phyloP scores from a whole-genome alignment of 305 asterid species.

The Stenogyne calaminthoides region DNA sequence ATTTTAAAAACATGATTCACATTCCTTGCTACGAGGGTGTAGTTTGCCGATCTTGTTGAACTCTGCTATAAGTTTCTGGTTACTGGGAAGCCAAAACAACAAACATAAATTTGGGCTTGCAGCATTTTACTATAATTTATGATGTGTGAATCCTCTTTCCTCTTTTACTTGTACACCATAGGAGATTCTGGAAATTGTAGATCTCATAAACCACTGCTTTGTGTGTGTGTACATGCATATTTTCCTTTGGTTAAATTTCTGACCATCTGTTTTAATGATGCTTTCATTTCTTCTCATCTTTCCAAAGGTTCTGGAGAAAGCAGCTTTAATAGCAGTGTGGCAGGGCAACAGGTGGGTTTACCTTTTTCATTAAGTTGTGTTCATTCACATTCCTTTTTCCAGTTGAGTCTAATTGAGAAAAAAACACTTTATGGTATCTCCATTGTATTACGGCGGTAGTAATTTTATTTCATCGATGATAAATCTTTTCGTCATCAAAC shows the following conservation, averaged over 20 bases:
- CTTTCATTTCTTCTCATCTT: constrained; percentile 33
- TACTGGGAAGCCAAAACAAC: not conserved
- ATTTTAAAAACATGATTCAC: not conserved
- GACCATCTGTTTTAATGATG: constrained; percentile 13
- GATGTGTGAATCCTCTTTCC: constrained; percentile 13
- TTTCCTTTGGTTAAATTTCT: not conserved
- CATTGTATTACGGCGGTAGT: not conserved
- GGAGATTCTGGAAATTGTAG: constrained; percentile 2
- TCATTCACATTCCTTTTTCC: not conserved
- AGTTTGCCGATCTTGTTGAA: not conserved
- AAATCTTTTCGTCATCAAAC: not conserved
- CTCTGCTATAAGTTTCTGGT: not conserved
- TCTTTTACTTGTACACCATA: not conserved
- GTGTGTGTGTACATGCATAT: not conserved
- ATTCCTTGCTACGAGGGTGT: not conserved
- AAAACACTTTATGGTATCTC: not conserved
- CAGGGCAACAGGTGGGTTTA: constrained; percentile 69
- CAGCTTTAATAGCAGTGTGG: constrained; percentile 90
- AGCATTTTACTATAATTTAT: not conserved
- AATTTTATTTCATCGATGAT: not conserved
- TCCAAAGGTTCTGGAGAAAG: constrained; percentile 63
- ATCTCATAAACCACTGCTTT: not conserved
- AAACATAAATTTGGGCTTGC: not conserved
- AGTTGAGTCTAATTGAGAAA: not conserved
- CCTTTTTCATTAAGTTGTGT: constrained; percentile 24